Evolutionary conservation across 2,329 filamentous ascomycete genomes (phyloP), one percentile per base, ranked within the genome.

Genomic region (Lizonia empirigonia): DNA sequence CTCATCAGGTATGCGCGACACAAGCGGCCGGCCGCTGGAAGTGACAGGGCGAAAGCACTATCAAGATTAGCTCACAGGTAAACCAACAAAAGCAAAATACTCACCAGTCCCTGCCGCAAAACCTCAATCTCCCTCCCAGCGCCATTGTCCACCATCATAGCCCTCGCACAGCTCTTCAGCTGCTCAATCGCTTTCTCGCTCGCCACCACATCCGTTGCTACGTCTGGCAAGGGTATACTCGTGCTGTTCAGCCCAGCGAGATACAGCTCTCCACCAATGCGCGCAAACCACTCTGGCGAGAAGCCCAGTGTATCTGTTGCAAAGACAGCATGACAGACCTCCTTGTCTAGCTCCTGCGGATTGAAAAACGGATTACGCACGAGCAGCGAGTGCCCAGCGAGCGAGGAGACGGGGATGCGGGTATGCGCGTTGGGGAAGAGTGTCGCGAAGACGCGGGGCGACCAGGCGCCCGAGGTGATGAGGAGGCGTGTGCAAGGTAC

Each of bases 341-440:
- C 60, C 1, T 62, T 63, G 44, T 80, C 77, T n/a, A 79, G 69
- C 32, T 75, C 68, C 4, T 65, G 53, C 3, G 53, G 40, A 52
- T 76, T 71, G 79, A 79, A 83, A 39, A 79, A 76, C 1, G 86
- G 83, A 5, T 83, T 84, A 50, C 77, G 81, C 4, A 92, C 72
- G 2, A 91, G 81, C 7, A 93, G 73, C 15, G 87, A 90, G 71
- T 92, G 85, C 0, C 89, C 90, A 0, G 87, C 87, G 5, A 91
- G 75, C 15, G 83, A 79, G 3, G 77, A 75, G 33, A 91, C 76
- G 0, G 85, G 82, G 18, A 91, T 73, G 9, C 75, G 68, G 1
- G 80, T 63, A 2, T 63, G 64, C 1, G 86, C 80, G 0, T 70
- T 63, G 0, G 83, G 83, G 64, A 93, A 92, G 13, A 93, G 79